phyloP scores from a whole-genome alignment of 768 basidiomycete species.

The Lentinula sp. region DNA sequence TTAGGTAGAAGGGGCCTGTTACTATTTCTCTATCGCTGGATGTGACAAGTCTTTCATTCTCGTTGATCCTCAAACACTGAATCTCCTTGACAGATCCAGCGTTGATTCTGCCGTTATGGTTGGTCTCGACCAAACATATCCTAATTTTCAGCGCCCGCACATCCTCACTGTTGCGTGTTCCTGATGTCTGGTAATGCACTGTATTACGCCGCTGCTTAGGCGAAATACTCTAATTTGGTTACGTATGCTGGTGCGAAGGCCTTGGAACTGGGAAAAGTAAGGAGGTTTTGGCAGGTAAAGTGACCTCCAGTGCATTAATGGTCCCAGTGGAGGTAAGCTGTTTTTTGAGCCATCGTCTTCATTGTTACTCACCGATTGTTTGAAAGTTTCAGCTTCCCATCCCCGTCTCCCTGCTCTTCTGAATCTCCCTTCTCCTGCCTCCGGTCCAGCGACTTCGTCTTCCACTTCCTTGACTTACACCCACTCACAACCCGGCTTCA shows the following conservation, averaged over 20 bases:
- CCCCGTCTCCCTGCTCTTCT: constrained; percentile 80
- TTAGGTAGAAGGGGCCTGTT: too few relatives aligned
- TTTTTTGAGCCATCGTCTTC: background rate
- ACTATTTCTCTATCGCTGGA: too few relatives aligned
- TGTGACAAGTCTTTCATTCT: too few relatives aligned
- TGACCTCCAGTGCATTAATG: constrained; percentile 86
- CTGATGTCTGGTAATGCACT: constrained; percentile 91
- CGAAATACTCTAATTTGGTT: constrained; percentile 71
- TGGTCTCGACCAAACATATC: too few relatives aligned
- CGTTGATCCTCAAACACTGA: too few relatives aligned
- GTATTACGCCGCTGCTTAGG: constrained; percentile 97
- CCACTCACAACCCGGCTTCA: constrained; percentile 40
- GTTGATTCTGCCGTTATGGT: too few relatives aligned
- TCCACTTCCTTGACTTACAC: background rate
- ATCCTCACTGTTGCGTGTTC: constrained; percentile 66
- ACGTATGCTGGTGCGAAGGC: constrained; percentile 65
- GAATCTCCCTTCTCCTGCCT: constrained; percentile 42
- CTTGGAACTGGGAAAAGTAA: constrained; percentile 59
- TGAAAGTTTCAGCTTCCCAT: constrained; percentile 19
- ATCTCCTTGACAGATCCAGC: too few relatives aligned
- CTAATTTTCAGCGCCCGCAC: too few relatives aligned
- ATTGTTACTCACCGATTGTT: background rate
- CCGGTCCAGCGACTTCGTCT: background rate
- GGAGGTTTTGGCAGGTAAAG: constrained; percentile 80
- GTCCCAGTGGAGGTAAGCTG: constrained; percentile 59